A percentile compares a stretch with the other conserved stretches of the same genome.
These are phyloP conservation scores for Cladosporium sp. DNA, from an alignment of 2,329 filamentous ascomycete species.

Conservation along the genomic window DNA sequence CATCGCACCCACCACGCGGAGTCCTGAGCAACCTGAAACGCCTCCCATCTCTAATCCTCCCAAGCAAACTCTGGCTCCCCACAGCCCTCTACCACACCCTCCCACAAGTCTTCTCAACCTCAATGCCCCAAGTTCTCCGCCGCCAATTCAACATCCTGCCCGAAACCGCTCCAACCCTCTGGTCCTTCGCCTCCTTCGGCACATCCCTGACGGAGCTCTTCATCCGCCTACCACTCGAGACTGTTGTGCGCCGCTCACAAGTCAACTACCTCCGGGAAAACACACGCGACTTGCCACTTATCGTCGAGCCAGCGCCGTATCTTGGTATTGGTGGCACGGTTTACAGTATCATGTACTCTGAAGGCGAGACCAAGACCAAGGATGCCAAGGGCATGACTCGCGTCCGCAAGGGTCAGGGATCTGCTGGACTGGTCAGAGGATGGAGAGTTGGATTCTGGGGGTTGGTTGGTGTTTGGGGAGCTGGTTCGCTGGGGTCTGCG, in stretches of 20 bases:
- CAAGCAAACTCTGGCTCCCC: constrained; percentile 68
- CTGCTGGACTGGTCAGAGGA: constrained; percentile 68
- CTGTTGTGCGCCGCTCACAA: constrained; percentile 84
- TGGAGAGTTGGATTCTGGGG: constrained; percentile 81
- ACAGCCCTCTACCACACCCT: constrained; percentile 88
- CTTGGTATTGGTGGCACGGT: constrained; percentile 87
- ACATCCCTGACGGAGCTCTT: constrained; percentile 79
- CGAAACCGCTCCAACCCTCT: constrained; percentile 75
- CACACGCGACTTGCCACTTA: constrained; percentile 59
- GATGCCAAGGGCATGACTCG: constrained; percentile 40
- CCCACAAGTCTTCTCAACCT: constrained; percentile 78
- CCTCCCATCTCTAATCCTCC: constrained; percentile 69
- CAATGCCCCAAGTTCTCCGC: constrained; percentile 80
- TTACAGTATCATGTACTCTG: constrained; percentile 80
- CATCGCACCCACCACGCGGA: constrained; percentile 71
- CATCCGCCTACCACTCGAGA: constrained; percentile 86
- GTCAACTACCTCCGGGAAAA: constrained; percentile 47
- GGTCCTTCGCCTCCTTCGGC: constrained; percentile 79
- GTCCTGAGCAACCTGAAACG: constrained; percentile 75
- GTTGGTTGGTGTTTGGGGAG: constrained; percentile 71
- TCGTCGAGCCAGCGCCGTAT: constrained; percentile 79
- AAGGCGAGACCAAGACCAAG: constrained; percentile 59
- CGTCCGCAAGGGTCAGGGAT: constrained; percentile 63
- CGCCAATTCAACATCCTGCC: constrained; percentile 83
- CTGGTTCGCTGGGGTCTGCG: constrained; percentile 62